Base-by-base conservation (phyloP, 768 basidiomycete species). In the Boletus patriciae region DNA sequence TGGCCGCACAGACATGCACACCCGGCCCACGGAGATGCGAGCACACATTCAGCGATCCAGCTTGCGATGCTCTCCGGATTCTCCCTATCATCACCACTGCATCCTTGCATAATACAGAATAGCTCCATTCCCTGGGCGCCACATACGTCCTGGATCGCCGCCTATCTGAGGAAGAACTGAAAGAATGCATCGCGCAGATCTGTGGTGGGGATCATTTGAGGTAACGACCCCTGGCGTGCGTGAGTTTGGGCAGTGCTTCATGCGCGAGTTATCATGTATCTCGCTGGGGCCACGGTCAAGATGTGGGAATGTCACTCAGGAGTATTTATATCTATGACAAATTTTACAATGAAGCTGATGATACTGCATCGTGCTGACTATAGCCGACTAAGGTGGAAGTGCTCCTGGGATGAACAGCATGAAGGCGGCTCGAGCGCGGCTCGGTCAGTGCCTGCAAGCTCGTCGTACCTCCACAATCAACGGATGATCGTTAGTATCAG, bases 71-170 rank as follows among this genome's bases (percentile, higher is more conserved):
- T 71, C 18, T 72, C 70, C 18, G 64, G 66, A 10, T 71, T 73
- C 47, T 68, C 64, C 1, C 70, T 66, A 71, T 76, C 50, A 68
- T 76, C 48, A 66, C 73, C 10, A 76, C 75, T 0, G 69, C 76
- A 2, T 76, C 75, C 2, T 49, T 61, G 4, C 64, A 70, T 41
- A 71, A 77, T 41, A 54, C 54, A 2, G 62, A 54, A 11, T 62
- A 59, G 27, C 65, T 75, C 36, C 60, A 65, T 40, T 66, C 67
- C 3, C 60, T 74, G 6, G 75, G 75, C 16, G 73, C 73, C 19
- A 74, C 71, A 2, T 63, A 71, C 48, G 63, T 76, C 27, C 51
- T 77, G 33, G 71, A 70, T 63, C 62, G 65, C 25, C 46, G 61
- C 54, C 54, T 72, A 2, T 21, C 66, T 5, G 34, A 54, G 7